Evolutionary conservation across 192 early-diverging fungal species (phyloP).

Genomic region (Phycomyces blakesleeanus): DNA sequence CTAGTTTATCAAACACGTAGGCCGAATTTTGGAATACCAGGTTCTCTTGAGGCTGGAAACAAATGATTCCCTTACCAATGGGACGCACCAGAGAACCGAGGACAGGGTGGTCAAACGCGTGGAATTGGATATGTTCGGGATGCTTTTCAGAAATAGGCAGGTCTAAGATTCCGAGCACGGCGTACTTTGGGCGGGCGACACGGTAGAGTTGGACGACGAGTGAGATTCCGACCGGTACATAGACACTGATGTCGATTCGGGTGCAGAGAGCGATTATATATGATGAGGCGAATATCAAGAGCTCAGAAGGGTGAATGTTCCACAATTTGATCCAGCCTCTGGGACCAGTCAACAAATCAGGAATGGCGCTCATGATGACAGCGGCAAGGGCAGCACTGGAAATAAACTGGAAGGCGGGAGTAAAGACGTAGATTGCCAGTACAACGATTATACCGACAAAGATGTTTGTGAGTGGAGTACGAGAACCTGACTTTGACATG

Average conservation of each 20-base stretch:
- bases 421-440: constrained; percentile 76
- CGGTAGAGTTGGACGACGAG: constrained; percentile 75
- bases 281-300: constrained; percentile 46
- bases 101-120: constrained; percentile 23
- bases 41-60: constrained; percentile 64
- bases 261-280: constrained; percentile 60
- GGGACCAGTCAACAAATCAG: constrained; percentile 68
- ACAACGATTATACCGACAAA: constrained; percentile 79
- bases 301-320: constrained; percentile 59
- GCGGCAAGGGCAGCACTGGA: constrained; percentile 76
- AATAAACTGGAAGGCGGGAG: constrained; percentile 83
- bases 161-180: constrained; percentile 42
- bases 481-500: constrained; percentile 84
- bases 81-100: neutral
- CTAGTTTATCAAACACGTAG: constrained; percentile 53
- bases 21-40: constrained; percentile 68
- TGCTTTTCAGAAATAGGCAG: constrained; percentile 18
- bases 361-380: constrained; percentile 84
- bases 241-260: constrained; percentile 69
- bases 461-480: constrained; percentile 74
- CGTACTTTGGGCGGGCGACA: constrained; percentile 65
- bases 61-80: constrained; percentile 58
- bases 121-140: constrained; percentile 23
- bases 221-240: constrained; percentile 68
- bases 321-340: constrained; percentile 58